These are phyloP conservation scores for Apiotrichum sp. DNA, from an alignment of 1,284 basidiomycete genomes.

Conservation along the genomic window DNA sequence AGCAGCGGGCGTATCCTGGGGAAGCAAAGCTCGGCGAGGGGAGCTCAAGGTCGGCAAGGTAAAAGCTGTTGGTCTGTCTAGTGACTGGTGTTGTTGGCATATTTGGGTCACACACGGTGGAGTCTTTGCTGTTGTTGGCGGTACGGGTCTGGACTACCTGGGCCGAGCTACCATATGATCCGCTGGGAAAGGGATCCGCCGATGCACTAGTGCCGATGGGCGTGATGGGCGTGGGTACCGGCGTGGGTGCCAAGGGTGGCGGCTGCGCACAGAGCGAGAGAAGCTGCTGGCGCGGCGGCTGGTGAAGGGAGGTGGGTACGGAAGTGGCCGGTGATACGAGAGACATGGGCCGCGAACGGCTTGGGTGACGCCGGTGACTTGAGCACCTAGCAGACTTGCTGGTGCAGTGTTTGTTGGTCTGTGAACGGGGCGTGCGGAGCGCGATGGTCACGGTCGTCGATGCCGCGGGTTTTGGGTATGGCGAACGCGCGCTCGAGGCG, in stretches of 20 bases:
- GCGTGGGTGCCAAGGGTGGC: too few species aligned
- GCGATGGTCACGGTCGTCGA: background rate
- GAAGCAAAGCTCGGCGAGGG: background rate
- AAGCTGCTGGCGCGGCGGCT: background rate
- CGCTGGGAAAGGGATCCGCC: too few species aligned
- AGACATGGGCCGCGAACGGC: background rate
- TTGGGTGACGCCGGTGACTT: background rate
- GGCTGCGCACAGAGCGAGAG: too few species aligned
- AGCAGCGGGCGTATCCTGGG: conserved; percentile 4
- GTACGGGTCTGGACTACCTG: too few species aligned
- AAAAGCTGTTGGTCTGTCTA: conserved; percentile 4
- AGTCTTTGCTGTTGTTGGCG: too few species aligned
- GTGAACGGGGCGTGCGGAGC: background rate
- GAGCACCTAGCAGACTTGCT: background rate
- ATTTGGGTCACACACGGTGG: background rate
- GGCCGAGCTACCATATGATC: too few species aligned
- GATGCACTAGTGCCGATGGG: background rate
- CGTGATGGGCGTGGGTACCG: background rate
- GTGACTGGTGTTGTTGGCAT: background rate
- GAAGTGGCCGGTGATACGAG: background rate
- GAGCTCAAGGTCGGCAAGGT: conserved; percentile 5
- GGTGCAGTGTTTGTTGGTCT: background rate
- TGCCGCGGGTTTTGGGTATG: background rate
- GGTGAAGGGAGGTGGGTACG: background rate
- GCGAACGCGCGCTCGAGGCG: background rate